phyloP scores from a whole-genome alignment of 2,329 filamentous ascomycete species.

The Diaporthe nobilis region DNA sequence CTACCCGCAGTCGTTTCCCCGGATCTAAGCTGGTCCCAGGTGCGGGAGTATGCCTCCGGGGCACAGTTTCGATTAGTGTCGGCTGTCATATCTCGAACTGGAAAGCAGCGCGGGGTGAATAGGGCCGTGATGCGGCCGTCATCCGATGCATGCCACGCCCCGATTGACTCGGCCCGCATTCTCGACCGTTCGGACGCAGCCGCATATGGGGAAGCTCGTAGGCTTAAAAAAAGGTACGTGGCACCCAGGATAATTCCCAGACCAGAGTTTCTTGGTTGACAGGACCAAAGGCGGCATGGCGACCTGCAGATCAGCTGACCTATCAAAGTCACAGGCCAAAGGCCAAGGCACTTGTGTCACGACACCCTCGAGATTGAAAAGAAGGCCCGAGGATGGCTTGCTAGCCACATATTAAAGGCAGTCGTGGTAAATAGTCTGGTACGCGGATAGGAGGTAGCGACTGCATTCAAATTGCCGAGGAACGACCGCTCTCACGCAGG shows the following conservation, averaged over 20 bases:
- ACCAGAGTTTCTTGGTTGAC: slow-evolving; percentile 3
- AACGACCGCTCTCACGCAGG: neutral
- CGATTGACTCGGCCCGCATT: slow-evolving; percentile 19
- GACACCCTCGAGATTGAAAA: neutral
- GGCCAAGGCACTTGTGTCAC: slow-evolving; percentile 12
- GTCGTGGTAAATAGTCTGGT: neutral
- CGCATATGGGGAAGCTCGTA: neutral
- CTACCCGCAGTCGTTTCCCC: slow-evolving; percentile 14
- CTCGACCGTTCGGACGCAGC: slow-evolving; percentile 12
- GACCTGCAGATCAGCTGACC: slow-evolving; percentile 26
- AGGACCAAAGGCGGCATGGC: slow-evolving; percentile 20
- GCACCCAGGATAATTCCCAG: neutral
- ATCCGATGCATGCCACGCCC: slow-evolving; percentile 27
- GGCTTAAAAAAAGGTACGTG: slow-evolving; percentile 1
- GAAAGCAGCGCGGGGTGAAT: slow-evolving; percentile 30
- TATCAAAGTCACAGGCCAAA: slow-evolving; percentile 12
- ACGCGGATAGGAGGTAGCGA: neutral
- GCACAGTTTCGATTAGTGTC: slow-evolving; percentile 27
- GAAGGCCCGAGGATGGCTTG: slow-evolving; percentile 10
- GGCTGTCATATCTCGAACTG: slow-evolving; percentile 24
- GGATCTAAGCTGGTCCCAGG: slow-evolving; percentile 12
- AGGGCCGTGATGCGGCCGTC: slow-evolving; percentile 20
- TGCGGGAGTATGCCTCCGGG: slow-evolving; percentile 19
- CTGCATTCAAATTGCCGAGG: slow-evolving; percentile 11
- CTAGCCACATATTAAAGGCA: neutral